These are phyloP conservation scores for Verticillium zaregamsianum DNA, from an alignment of 2,329 filamentous ascomycete genomes.

Conservation along the genomic window DNA sequence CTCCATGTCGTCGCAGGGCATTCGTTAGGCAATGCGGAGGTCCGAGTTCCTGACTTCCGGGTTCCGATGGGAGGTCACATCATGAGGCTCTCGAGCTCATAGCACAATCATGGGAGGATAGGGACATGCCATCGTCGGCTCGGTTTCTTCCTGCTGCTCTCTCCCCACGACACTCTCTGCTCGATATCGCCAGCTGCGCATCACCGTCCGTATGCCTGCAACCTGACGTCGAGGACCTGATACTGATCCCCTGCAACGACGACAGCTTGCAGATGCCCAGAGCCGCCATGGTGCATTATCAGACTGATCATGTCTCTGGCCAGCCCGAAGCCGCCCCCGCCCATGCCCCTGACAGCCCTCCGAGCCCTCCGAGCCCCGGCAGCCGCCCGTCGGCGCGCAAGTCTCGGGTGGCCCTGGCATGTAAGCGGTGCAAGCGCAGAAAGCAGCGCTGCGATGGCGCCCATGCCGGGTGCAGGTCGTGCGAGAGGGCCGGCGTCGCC, in stretches of 20 bases:
- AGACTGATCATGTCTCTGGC: constrained; percentile 3
- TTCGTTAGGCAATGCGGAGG: not conserved
- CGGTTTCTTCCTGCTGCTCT: constrained; percentile 3
- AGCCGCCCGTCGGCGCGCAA: constrained; percentile 8
- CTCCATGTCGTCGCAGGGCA: not conserved
- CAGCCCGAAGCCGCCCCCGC: not conserved
- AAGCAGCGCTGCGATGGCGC: constrained; percentile 22
- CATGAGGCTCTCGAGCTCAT: no score
- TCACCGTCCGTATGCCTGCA: not conserved
- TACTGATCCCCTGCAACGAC: not conserved
- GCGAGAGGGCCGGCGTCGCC: constrained; percentile 13
- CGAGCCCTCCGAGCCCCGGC: constrained; percentile 8
- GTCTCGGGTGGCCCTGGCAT: constrained; percentile 18
- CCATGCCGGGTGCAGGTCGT: constrained; percentile 19
- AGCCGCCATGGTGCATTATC: not conserved
- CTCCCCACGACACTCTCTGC: not conserved
- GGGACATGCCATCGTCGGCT: constrained; percentile 2
- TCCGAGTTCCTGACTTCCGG: not conserved
- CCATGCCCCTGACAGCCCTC: constrained; percentile 5
- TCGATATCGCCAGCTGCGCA: not conserved
- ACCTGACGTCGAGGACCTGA: not conserved
- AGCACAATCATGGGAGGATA: not conserved
- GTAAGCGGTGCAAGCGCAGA: constrained; percentile 19
- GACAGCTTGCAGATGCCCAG: not conserved
- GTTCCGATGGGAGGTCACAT: not conserved